These are phyloP conservation scores for Mucor sp. DNA, from an alignment of 371 early-diverging fungal species.

Conservation along the genomic window DNA sequence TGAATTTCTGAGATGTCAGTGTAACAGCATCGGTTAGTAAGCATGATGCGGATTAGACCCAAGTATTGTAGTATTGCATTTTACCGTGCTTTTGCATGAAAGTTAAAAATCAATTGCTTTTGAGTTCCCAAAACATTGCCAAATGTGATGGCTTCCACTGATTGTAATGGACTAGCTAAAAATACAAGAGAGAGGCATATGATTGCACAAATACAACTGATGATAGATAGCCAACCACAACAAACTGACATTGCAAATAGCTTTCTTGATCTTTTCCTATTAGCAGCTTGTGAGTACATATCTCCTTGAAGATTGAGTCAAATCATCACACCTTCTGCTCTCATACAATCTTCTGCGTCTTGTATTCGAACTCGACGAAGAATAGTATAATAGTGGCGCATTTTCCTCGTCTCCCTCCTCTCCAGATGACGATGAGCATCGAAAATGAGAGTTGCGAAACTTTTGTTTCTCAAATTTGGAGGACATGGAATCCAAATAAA, in stretches of 20 bases:
- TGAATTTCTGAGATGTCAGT: slow-evolving; percentile 29
- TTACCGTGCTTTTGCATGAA: slow-evolving; percentile 44
- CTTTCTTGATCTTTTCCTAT: not conserved
- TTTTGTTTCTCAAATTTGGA: slow-evolving; percentile 7
- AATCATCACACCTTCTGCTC: not conserved
- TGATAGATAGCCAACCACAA: slow-evolving; percentile 2
- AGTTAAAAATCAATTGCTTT: slow-evolving; percentile 58
- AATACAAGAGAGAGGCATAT: slow-evolving; percentile 20
- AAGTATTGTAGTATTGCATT: not conserved
- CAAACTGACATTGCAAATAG: not conserved
- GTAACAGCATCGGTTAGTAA: not conserved
- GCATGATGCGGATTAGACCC: not conserved
- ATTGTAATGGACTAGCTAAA: slow-evolving; percentile 31
- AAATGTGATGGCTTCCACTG: slow-evolving; percentile 41
- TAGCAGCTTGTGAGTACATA: not conserved
- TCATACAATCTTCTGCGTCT: not conserved
- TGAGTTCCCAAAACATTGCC: slow-evolving; percentile 65
- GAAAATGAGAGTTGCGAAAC: not conserved
- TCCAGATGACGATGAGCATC: slow-evolving; percentile 9
- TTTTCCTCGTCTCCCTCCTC: slow-evolving; percentile 27
- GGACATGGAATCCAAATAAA: slow-evolving; percentile 13
- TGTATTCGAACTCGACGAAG: not conserved
- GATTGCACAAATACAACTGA: slow-evolving; percentile 4
- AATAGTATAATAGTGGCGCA: slow-evolving; percentile 21
- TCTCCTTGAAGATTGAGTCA: not conserved